Evolutionary conservation across 2,329 filamentous ascomycete species (phyloP), one percentile per base, ranked within the genome.

Genomic region (Pseudocercospora eumusae): DNA sequence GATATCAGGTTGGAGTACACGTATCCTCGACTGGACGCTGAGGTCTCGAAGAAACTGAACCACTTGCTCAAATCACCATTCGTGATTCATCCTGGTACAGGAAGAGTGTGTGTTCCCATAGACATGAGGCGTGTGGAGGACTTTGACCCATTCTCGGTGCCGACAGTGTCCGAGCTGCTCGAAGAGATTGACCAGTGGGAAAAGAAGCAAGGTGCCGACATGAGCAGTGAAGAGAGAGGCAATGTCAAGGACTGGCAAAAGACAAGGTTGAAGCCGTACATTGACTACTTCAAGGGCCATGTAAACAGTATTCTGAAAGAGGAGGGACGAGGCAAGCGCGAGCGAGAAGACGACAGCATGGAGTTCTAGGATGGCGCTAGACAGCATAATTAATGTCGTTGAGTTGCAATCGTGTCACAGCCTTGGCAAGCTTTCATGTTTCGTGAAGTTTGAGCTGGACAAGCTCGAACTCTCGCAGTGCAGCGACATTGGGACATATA

Each of bases 21-120:
- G 6, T 99, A 99, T 77, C 95, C 95, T 2, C 89, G 95, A 42
- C 89, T 99, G 59, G 95, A 99, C 81, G 93, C 95, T 64, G 92
- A 96, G 77, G 95, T 99, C 74, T 95, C 90, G 74, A 98, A 98
- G 82, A 96, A 97, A 75, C 86, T 96, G 61, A 98, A 97, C 80
- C 95, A 99, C 83, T 86, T 99, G 83, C 87, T 99, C 70, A 99
- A 99, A 76, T 93, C 89, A 65, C 95, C 95, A 0, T 99, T 99
- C 73, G 93, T 97, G 64, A 88, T 99, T 40, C 95, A 99, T 75
- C 95, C 95, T 0, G 92, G 92, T 18, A 99, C 95, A 0, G 93
- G 95, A 0, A 82, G 93, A 59, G 91, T 99, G 6, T 99, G 95
- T 79, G 95, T 99, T 56, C 95, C 95, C 1, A 98, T 99, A 71